A percentile compares a stretch with the other conserved stretches of the same genome.
Evolutionary conservation across 2,329 filamentous ascomycete species (phyloP).

Genomic region (Emmonsia crescens): DNA sequence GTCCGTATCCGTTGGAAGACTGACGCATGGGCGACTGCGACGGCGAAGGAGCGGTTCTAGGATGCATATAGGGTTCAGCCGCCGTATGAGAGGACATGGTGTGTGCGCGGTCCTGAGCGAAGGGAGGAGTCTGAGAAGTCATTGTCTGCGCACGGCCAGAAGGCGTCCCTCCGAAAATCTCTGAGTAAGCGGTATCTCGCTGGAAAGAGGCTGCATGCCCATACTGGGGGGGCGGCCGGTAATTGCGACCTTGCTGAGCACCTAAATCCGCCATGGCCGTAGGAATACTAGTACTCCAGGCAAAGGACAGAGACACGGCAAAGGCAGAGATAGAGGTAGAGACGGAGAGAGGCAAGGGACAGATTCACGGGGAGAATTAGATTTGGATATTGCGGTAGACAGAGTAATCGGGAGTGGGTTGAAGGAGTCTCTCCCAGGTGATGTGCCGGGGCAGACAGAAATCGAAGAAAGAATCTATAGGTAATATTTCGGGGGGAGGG

Average conservation of each 20-base stretch:
- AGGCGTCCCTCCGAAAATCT: conserved; percentile 84
- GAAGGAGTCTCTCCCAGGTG: not conserved
- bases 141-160: conserved; percentile 90
- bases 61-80: conserved; percentile 33
- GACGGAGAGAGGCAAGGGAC: not conserved
- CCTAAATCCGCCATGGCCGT: conserved; percentile 52
- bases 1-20: conserved; percentile 34
- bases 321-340: not conserved
- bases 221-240: conserved; percentile 43
- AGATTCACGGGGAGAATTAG: not conserved
- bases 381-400: not conserved
- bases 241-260: conserved; percentile 50
- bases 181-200: conserved; percentile 89
- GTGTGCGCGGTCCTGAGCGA: conserved; percentile 59
- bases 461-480: not conserved
- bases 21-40: conserved; percentile 33
- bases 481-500: not conserved
- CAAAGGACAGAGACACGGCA: not conserved
- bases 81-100: conserved; percentile 56
- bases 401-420: not conserved
- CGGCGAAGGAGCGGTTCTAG: conserved; percentile 22
- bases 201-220: conserved; percentile 49
- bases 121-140: conserved; percentile 62
- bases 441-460: not conserved
- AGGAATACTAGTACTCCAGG: not conserved